A percentile compares a stretch with the other conserved stretches of the same genome.
Evolutionary conservation across 139 green algal species (phyloP).

Genomic region (Chlorella vulgaris): DNA sequence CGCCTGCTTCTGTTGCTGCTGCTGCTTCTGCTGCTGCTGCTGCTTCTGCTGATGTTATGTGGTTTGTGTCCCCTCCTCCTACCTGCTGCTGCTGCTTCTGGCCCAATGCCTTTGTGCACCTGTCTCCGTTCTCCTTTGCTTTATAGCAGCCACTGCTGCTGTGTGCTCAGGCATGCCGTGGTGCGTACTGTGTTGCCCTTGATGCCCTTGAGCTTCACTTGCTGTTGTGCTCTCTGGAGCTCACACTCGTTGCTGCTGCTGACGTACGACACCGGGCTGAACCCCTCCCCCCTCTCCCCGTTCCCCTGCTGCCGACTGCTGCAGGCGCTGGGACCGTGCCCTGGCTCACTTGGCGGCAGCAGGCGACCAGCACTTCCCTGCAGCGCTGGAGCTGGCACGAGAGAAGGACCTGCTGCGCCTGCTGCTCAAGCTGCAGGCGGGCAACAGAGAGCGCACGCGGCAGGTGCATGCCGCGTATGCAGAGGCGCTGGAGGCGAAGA

Average conservation of each 20-base stretch:
- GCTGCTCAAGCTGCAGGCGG: constrained; percentile 61
- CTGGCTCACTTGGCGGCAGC: constrained; percentile 69
- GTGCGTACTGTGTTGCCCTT: too few relatives aligned
- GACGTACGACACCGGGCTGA: too few relatives aligned
- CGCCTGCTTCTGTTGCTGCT: not conserved
- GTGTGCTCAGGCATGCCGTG: too few relatives aligned
- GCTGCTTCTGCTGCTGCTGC: not conserved
- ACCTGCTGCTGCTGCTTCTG: too few relatives aligned
- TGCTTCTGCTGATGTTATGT: not conserved
- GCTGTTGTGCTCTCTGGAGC: too few relatives aligned
- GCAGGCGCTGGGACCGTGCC: constrained; percentile 58
- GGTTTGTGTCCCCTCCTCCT: not conserved
- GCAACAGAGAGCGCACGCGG: constrained; percentile 19
- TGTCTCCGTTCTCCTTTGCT: too few relatives aligned
- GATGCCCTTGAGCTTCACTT: too few relatives aligned
- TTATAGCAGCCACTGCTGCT: too few relatives aligned
- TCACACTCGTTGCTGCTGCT: too few relatives aligned
- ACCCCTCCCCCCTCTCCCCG: not conserved
- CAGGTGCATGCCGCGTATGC: constrained; percentile 55
- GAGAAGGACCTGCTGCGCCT: constrained; percentile 76
- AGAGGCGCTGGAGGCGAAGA: constrained; percentile 48
- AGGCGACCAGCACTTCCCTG: constrained; percentile 61
- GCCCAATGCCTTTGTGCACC: too few relatives aligned
- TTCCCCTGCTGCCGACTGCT: not conserved
- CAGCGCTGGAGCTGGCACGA: constrained; percentile 67